phyloP scores from a whole-genome alignment of 257 asterid species.

The Agastache rugosa region DNA sequence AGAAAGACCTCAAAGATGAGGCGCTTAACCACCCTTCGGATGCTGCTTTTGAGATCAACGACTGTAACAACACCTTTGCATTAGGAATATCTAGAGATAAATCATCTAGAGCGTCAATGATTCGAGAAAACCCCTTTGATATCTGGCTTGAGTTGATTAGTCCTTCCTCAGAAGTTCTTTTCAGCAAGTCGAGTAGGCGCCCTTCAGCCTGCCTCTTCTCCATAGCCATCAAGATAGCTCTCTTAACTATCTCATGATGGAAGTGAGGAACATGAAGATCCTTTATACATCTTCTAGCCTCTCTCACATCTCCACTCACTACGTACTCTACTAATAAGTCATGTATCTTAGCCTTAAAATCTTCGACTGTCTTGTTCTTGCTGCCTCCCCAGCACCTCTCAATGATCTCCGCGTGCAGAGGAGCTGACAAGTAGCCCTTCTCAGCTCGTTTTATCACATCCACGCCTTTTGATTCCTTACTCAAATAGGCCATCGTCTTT shows the following conservation, averaged over 20 bases:
- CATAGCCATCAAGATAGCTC: conserved; percentile 84
- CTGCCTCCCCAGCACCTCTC: conserved; percentile 96
- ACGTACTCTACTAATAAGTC: conserved; percentile 68
- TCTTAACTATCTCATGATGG: conserved; percentile 92
- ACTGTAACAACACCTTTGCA: conserved; percentile 71
- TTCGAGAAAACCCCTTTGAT: conserved; percentile 78
- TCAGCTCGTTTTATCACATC: conserved; percentile 76
- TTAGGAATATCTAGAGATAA: conserved; percentile 81
- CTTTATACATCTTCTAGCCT: conserved; percentile 81
- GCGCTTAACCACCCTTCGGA: conserved; percentile 94
- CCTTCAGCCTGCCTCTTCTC: conserved; percentile 68
- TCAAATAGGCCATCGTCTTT: conserved; percentile 55
- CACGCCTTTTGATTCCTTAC: conserved; percentile 66
- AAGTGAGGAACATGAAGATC: conserved; percentile 84
- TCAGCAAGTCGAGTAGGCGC: conserved; percentile 65
- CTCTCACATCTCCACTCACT: conserved; percentile 81
- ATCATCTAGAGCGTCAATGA: conserved; percentile 79
- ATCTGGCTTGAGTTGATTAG: conserved; percentile 85
- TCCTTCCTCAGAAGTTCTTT: conserved; percentile 70
- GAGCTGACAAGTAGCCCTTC: conserved; percentile 81
- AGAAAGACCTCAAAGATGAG: conserved; percentile 69
- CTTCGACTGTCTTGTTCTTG: conserved; percentile 77
- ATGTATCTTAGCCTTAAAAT: conserved; percentile 67
- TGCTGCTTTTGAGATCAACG: conserved; percentile 79
- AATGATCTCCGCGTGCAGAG: conserved; percentile 78